Evolutionary conservation across 306 rosid species (phyloP).

Genomic region (Cucurbita pepo): DNA sequence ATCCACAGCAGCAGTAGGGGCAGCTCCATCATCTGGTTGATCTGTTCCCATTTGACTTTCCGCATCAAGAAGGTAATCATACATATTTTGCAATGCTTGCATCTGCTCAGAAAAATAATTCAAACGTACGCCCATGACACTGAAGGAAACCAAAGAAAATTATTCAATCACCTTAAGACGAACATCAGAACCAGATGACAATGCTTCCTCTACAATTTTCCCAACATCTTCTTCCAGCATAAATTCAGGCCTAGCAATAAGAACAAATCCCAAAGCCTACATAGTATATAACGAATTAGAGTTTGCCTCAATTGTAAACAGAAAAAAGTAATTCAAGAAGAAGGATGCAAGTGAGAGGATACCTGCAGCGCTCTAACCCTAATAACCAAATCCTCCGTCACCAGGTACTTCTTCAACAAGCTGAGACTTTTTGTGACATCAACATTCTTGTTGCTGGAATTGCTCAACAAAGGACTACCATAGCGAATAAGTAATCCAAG

Average conservation of each 20-base stretch:
- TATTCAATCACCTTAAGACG: conserved; percentile 59
- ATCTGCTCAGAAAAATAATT: conserved; percentile 39
- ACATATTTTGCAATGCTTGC: conserved; percentile 90
- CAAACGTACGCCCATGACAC: conserved; percentile 10
- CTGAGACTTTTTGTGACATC: conserved; percentile 43
- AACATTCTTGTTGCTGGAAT: conserved; percentile 28
- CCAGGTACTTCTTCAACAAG: conserved; percentile 60
- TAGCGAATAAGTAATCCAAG: conserved; percentile 88
- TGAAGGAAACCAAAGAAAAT: conserved; percentile 4
- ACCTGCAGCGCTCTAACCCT: conserved; percentile 91
- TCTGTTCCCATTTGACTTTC: conserved; percentile 79
- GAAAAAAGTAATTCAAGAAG: neutral
- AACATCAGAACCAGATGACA: conserved; percentile 47
- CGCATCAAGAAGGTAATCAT: conserved; percentile 83
- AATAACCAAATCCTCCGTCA: conserved; percentile 45
- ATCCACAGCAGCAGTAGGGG: conserved; percentile 27
- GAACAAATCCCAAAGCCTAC: conserved; percentile 87
- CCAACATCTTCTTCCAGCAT: conserved; percentile 85
- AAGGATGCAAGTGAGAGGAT: neutral
- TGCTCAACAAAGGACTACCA: conserved; percentile 49
- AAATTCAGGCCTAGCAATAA: conserved; percentile 86
- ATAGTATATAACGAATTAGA: conserved; percentile 20
- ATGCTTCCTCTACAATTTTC: conserved; percentile 50
- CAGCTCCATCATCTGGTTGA: conserved; percentile 23
- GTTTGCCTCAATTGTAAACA: conserved; percentile 7